Percentiles rank a stretch among this genome's conserved stretches.
These are phyloP conservation scores for Sporisorium iseilematis-ciliati DNA, from an alignment of 1,284 basidiomycete species.

Conservation along the genomic window DNA sequence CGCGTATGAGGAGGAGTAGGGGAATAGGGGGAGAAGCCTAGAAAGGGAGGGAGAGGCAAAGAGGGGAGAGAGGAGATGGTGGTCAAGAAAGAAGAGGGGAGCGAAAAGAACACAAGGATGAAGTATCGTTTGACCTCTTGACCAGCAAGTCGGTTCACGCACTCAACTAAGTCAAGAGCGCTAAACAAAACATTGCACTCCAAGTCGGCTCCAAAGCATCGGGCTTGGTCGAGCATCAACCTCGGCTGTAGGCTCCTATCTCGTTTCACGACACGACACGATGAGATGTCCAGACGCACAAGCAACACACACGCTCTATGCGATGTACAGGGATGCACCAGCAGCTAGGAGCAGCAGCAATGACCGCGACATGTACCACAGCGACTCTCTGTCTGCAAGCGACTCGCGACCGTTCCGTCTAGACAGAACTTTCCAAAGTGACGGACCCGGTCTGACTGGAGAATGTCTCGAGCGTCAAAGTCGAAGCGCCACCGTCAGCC, in stretches of 20 bases:
- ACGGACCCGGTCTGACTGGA: neutral
- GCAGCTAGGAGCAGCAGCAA: neutral
- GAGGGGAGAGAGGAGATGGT: conserved; percentile 3
- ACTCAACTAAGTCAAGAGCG: neutral
- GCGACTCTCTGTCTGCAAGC: neutral
- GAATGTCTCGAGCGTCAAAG: conserved; percentile 7
- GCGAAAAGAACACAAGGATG: neutral
- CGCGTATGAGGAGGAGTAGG: neutral
- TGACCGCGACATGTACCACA: neutral
- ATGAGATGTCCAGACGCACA: neutral
- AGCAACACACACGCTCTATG: neutral
- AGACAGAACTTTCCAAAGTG: neutral
- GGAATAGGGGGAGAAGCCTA: neutral
- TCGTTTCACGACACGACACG: neutral
- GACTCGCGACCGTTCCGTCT: neutral
- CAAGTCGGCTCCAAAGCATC: no score
- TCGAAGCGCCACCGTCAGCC: neutral
- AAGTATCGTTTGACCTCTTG: neutral
- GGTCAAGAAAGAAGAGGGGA: neutral
- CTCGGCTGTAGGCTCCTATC: neutral
- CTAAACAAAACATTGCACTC: neutral
- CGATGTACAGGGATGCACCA: neutral
- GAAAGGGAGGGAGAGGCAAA: conserved; percentile 2
- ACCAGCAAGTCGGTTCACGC: neutral
- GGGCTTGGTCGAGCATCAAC: neutral